Base-by-base conservation (phyloP, 2,329 filamentous ascomycete genomes). In the Dactylellina drechsleri region DNA sequence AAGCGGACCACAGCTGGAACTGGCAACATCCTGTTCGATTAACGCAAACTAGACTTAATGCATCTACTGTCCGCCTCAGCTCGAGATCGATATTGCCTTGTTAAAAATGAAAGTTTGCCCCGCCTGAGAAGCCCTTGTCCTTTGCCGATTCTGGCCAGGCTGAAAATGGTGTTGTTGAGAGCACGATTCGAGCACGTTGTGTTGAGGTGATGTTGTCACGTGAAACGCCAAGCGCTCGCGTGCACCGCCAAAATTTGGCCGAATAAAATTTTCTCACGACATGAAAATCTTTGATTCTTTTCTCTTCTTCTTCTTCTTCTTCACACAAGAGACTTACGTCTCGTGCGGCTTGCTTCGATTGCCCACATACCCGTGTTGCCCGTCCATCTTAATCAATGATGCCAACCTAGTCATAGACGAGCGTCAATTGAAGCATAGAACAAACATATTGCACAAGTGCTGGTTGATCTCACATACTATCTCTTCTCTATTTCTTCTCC, bases 341-440 rank as follows among this genome's bases (percentile, higher is more conserved):
- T 72, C 75, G 77, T 79, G 78, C 78, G 78, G 78, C 78, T 74
- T 74, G 70, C 70, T 52, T 67, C 70, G 78, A 77, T 79, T 78
- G 76, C 31, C 72, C 78, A 78, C 76, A 77, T 77, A 62, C 70
- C 78, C 78, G 78, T 79, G 78, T 79, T 79, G 78, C 78, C 77
- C 77, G 77, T 79, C 77, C 78, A 76, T 78, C 76, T 61, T 66
- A 68, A 53, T 72, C 74, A 76, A 76, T 78, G 77, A 77, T 78
- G 77, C 47, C 49, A 62, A 66, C n/a, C n/a, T 45, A 66, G 70
- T 74, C 70, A 65, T 64, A 71, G 70, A 75, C 62, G 77, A 77
- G 78, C 77, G 78, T 79, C 78, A 76, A 77, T 77, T 66, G 77
- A 76, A 78, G 77, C 78, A 79, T 77, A 79, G 78, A 79, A 72